Evolutionary conservation across 1,284 basidiomycete genomes (phyloP), one percentile per base, ranked within the genome.

Genomic region (Cryptococcus sp.): DNA sequence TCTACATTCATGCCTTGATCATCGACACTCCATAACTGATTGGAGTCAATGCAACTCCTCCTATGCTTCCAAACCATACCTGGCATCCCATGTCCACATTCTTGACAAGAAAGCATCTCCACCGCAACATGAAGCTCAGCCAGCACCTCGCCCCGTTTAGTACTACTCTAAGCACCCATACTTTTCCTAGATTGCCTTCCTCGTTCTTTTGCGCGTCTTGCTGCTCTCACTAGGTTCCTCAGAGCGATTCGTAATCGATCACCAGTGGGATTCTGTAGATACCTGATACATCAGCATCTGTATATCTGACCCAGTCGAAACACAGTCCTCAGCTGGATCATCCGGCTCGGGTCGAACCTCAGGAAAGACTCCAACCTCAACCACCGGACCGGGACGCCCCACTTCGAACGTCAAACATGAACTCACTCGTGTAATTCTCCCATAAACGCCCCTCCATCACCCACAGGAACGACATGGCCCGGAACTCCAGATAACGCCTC

Each of bases 361-460:
- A 36, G 34, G 10, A 36, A n/a, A n/a, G 11, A 10, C 19, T 21
- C 19, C 39, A 21, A 41, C 32, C 32, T 34, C n/a, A 34, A 34
- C 32, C 32, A 34, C 32, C 16, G 32, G 32, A 34, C 9, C 16
- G 10, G 32, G 32, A 34, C n/a, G n/a, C n/a, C n/a, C n/a, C n/a
- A n/a, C n/a, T n/a, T n/a, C n/a, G 16, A 34, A 34, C 10, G 36
- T 16, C 16, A 9, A 18, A 40, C 21, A 19, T 5, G 34, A 10
- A 80, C 85, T 69, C 65, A 93, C 88, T 72, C 80, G 49, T 81
- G 84, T 45, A 92, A 80, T 49, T 88, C 86, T 2, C 77, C 67
- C 60, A 94, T 63, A 73, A 97, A 91, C 50, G 81, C 80, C 16
- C 82, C 75, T 75, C 88, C 91, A n/a, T 85, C 84, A 23, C 81